Base-by-base conservation (phyloP, 306 rosid genomes). In the Acacia confusa region DNA sequence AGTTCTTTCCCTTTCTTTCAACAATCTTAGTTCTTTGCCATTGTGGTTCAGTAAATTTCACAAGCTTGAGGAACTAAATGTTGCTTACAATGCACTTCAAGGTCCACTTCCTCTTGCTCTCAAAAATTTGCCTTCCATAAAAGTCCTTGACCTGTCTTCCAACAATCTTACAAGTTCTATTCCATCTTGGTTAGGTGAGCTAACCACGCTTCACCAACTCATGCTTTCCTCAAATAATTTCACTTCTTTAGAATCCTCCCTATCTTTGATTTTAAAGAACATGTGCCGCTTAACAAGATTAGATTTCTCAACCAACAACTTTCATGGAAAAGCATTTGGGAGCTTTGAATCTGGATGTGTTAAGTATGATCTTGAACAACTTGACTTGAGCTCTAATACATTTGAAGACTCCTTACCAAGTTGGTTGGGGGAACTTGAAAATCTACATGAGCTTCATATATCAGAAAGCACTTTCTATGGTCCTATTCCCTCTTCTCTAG, bases 101-200 rank as follows among this genome's bases (percentile, higher is more conserved):
- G 77, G 84, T 15, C 64, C 65, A 20, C 24, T 81, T 65, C 86
- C 79, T 0, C 17, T 3, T 12, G 47, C 38, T 52, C 44, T 82
- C 6, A 11, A 1, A 41, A 85, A 78, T 63, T 30, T 83, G 81
- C 75, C 84, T 15, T 70, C 81, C 34, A 63, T 81, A 19, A 9
- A 2, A 55, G 15, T 28, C n/a, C 77, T 84, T 25, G 15, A 48
- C 2, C 85, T 86, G 50, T 61, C 70, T 11, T 3, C 0, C 0
- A 84, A 78, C 72, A 0, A 28, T 3, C 32, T 87, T 1, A 63
- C 69, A 14, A 17, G 45, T n/a, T 77, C 27, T 6, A 3, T 83
- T 43, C 82, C 87, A 7, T 48, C 60, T 0, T 77, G 72, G 72
- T 20, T 67, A 36, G 72, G 72, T 19, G 27, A 67, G 16, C 47